phyloP scores from a whole-genome alignment of 148 eudicot species.

The Rhododendron williamsianum region DNA sequence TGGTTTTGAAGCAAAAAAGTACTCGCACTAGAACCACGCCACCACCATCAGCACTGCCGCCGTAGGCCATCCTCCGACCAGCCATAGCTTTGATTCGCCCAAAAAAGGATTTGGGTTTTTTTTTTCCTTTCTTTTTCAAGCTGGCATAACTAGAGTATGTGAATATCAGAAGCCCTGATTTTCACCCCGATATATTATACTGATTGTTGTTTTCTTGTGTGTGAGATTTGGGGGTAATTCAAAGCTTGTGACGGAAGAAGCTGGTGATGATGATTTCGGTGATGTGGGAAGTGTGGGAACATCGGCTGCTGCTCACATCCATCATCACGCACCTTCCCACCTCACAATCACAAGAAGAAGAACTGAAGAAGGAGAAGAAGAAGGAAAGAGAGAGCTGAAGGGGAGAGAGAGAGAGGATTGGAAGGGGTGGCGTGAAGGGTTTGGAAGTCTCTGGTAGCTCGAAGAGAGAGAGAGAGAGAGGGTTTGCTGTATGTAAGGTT shows the following conservation, averaged over 20 bases:
- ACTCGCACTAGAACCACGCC: conserved; percentile 12
- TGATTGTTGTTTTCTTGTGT: background rate
- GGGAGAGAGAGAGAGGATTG: background rate
- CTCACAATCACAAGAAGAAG: background rate
- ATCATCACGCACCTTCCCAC: conserved; percentile 19
- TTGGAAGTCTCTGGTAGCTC: background rate
- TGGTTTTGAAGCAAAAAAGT: conserved; percentile 22
- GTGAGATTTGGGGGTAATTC: background rate
- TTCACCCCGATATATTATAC: background rate
- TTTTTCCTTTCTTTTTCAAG: conserved; percentile 6
- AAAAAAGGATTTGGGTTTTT: background rate
- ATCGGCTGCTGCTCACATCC: conserved; percentile 53
- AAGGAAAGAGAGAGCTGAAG: background rate
- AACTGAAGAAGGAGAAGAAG: background rate
- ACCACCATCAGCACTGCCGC: conserved; percentile 20
- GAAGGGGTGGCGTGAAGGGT: background rate
- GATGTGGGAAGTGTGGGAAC: conserved; percentile 81
- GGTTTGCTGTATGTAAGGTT: background rate
- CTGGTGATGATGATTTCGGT: conserved; percentile 87
- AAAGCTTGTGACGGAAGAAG: conserved; percentile 80
- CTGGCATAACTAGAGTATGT: conserved; percentile 11
- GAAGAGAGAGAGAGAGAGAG: conserved; percentile 2
- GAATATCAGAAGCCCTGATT: conserved; percentile 6
- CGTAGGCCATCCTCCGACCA: conserved; percentile 26
- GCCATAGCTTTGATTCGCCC: conserved; percentile 25